A percentile compares a stretch with the other conserved stretches of the same genome.
Conservation (phyloP, 306 rosid species). For the Rosa multiflora region DNA sequence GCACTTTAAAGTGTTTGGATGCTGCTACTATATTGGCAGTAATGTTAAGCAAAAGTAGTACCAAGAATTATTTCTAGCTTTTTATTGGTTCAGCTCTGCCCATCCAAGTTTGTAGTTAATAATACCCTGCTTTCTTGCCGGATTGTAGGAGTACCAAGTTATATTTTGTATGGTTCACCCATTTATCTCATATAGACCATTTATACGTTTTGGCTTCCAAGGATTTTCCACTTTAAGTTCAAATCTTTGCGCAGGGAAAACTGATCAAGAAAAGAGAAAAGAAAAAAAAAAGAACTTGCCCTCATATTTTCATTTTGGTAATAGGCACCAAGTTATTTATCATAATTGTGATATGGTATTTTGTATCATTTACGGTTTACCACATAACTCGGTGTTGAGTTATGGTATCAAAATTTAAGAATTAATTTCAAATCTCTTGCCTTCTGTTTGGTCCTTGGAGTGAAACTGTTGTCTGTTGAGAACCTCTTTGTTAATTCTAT, state of each 20-base stretch:
- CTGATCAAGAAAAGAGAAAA: background rate
- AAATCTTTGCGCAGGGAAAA: background rate
- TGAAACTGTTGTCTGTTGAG: background rate
- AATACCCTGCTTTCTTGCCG: background rate
- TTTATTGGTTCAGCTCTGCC: background rate
- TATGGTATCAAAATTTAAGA: no score
- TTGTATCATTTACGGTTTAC: no score
- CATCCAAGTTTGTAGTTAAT: background rate
- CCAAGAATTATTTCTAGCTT: background rate
- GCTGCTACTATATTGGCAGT: background rate
- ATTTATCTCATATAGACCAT: background rate
- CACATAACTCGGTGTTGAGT: background rate
- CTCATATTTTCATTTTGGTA: background rate
- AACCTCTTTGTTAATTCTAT: no score
- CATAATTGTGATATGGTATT: background rate
- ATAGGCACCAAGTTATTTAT: background rate
- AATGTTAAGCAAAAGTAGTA: background rate
- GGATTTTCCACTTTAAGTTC: background rate
- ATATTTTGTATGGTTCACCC: background rate
- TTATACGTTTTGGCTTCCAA: background rate
- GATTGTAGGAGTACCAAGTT: background rate
- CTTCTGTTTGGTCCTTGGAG: no score
- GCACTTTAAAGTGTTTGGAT: background rate
- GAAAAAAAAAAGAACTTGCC: background rate
- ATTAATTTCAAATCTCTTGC: background rate